A percentile compares a stretch with the other conserved stretches of the same genome.
These are phyloP conservation scores for Sporothrix mexicana DNA, from an alignment of 2,329 filamentous ascomycete genomes.

Conservation along the genomic window DNA sequence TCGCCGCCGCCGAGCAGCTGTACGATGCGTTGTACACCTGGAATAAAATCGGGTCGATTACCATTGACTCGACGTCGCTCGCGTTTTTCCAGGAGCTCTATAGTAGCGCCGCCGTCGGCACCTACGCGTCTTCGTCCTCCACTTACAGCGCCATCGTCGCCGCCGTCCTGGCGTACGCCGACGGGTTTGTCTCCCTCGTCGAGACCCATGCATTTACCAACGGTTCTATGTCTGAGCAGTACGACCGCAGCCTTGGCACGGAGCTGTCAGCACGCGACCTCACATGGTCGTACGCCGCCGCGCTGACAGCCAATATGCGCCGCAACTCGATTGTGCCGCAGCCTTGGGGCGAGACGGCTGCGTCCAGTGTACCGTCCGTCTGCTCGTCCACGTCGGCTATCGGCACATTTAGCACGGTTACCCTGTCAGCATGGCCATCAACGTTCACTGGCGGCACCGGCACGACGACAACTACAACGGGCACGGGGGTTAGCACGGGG, in stretches of 20 bases:
- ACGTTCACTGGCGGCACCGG: conserved; percentile 51
- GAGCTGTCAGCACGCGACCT: conserved; percentile 70
- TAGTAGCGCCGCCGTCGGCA: conserved; percentile 64
- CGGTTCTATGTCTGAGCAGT: conserved; percentile 73
- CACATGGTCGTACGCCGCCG: conserved; percentile 76
- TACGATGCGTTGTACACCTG: conserved; percentile 78
- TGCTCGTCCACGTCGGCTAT: conserved; percentile 55
- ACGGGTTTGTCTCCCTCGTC: conserved; percentile 66
- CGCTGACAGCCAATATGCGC: conserved; percentile 67
- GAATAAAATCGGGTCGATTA: conserved; percentile 66
- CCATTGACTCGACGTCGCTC: conserved; percentile 68
- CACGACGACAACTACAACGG: no score
- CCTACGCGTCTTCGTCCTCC: conserved; percentile 54
- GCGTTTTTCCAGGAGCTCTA: conserved; percentile 73
- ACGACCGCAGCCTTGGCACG: conserved; percentile 55
- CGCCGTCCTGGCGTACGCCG: conserved; percentile 63
- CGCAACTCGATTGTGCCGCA: conserved; percentile 61
- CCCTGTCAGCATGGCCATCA: conserved; percentile 8
- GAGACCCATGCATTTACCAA: conserved; percentile 65
- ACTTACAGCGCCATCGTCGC: conserved; percentile 60
- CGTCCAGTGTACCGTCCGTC: conserved; percentile 49
- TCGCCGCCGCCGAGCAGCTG: conserved; percentile 79
- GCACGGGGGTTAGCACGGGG: no score
- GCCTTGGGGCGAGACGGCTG: conserved; percentile 52
- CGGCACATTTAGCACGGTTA: conserved; percentile 57